Base-by-base conservation (phyloP, 805 yeast species). In the Ogataea henricii region DNA sequence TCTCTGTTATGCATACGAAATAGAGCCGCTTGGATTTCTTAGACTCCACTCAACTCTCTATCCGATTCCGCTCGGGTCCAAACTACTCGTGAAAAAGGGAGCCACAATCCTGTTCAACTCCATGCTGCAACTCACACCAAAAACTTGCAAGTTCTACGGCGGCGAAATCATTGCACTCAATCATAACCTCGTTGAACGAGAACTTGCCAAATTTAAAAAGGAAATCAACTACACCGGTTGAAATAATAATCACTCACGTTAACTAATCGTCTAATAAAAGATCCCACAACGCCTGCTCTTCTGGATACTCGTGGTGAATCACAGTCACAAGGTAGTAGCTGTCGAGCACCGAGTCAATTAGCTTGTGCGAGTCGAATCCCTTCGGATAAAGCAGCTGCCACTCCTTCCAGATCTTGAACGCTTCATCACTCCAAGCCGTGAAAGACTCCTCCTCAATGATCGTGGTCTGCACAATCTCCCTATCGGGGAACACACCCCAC, bases 401-500 rank as follows among this genome's bases (percentile, higher is more conserved):
- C 65, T 91, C 96, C 34, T 74, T 69, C 94, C 97, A 88, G 51
- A 94, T 86, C 48, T 81, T 77, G 67, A 89, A 94, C 0, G 96
- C 96, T 66, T 94, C 99, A 60, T 91, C 97, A 57, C 85, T 81
- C 99, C 99, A 94, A 0, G 97, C 97, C 56, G 80, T 79, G 72
- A 94, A 92, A 1, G 97, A 89, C 58, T 90, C 96, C 57, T 82
- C 87, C 62, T 91, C 97, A 47, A 94, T 83, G 52, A 91, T 85
- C 0, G 99, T 94, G 0, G 97, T 87, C 66, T 91, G 97, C 30
- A 89, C 79, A 30, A 90, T 84, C 62, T 89, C 96, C 54, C 90
- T 81, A 66, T 85, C 85, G 6, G 96, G 96, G 76, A 94, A 92
- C 2, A 87, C 96, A 53, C 98, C 99, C 99, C 99, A 94, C 1